These are phyloP conservation scores for Silene conica DNA, from an alignment of 148 eudicot genomes.

Conservation along the genomic window DNA sequence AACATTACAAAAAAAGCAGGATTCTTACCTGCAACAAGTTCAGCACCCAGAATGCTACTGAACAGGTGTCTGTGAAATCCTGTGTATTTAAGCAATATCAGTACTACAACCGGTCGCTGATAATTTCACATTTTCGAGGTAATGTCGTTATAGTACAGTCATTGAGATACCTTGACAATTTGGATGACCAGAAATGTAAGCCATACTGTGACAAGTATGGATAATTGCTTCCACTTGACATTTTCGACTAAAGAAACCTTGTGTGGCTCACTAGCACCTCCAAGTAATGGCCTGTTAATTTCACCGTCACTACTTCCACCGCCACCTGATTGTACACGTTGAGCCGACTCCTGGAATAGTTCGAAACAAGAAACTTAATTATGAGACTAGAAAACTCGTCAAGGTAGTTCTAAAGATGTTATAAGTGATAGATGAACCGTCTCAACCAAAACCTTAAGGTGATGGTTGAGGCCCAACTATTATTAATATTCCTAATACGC, in stretches of 20 bases:
- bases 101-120: background rate
- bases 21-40: slow-evolving; percentile 46
- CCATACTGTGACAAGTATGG: slow-evolving; percentile 46
- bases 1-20: background rate
- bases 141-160: no score
- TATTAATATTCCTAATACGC: no score
- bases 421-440: no score
- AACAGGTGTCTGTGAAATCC: slow-evolving; percentile 45
- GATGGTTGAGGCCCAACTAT: no score
- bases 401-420: no score
- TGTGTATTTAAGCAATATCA: slow-evolving; percentile 22
- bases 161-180: slow-evolving; percentile 34
- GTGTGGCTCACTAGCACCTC: slow-evolving; percentile 16
- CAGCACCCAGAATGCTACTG: slow-evolving; percentile 39
- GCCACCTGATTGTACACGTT: slow-evolving; percentile 1
- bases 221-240: slow-evolving; percentile 42
- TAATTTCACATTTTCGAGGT: no score
- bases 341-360: slow-evolving; percentile 41
- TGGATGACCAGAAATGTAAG: slow-evolving; percentile 40
- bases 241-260: slow-evolving; percentile 33
- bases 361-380: background rate
- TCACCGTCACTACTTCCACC: slow-evolving; percentile 10
- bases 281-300: slow-evolving; percentile 28
- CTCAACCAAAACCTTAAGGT: no score
- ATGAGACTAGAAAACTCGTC: background rate